Conservation (phyloP, 2,329 filamentous ascomycete species). For the Trichoderma simmonsii region DNA sequence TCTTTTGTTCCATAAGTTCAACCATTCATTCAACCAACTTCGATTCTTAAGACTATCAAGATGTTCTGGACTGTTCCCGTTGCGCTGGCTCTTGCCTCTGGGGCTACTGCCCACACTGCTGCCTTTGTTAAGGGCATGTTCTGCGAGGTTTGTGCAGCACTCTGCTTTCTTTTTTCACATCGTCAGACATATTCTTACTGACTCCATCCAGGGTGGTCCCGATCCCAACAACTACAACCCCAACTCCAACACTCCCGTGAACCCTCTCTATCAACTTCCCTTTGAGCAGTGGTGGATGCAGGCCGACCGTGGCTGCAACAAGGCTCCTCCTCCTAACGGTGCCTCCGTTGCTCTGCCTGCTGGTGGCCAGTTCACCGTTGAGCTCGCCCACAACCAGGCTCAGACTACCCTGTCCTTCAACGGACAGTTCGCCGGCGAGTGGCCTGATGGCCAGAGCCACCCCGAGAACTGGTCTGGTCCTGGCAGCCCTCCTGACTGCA, state of each 20-base stretch:
- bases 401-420: conserved; percentile 43
- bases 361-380: conserved; percentile 44
- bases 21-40: neutral
- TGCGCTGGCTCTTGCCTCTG: conserved; percentile 18
- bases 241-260: conserved; percentile 42
- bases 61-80: conserved; percentile 20
- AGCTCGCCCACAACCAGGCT: conserved; percentile 46
- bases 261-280: conserved; percentile 41
- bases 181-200: neutral
- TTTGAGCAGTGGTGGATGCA: conserved; percentile 47
- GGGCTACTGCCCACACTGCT: conserved; percentile 21
- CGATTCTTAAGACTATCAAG: neutral
- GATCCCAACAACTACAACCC: conserved; percentile 31
- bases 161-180: neutral
- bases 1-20: neutral
- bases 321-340: conserved; percentile 27
- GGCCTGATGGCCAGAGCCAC: conserved; percentile 44
- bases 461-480: conserved; percentile 42
- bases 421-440: conserved; percentile 35
- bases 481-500: conserved; percentile 23
- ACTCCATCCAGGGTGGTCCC: conserved; percentile 22
- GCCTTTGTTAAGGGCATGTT: conserved; percentile 26
- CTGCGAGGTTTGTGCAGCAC: conserved; percentile 19
- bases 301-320: conserved; percentile 41
- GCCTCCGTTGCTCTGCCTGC: conserved; percentile 41